phyloP scores from a whole-genome alignment of 2,329 filamentous ascomycete genomes.

The Stenocarpella maydis region DNA sequence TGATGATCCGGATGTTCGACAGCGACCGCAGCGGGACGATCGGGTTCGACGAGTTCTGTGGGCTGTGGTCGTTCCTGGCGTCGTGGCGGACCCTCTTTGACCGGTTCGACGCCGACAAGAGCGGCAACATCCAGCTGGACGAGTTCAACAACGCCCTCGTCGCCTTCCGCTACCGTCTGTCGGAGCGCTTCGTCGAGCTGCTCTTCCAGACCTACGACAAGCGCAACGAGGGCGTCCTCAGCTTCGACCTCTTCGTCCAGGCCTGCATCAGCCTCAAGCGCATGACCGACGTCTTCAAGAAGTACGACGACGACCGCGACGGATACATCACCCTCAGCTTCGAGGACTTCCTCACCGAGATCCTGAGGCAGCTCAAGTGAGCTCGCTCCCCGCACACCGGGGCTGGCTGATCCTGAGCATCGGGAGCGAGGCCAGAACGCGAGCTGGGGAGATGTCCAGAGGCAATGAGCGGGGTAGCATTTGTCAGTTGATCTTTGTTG shows the following conservation, averaged over 20 bases:
- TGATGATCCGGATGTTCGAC: conserved; percentile 99
- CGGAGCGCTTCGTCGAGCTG: conserved; percentile 81
- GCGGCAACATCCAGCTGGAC: conserved; percentile 82
- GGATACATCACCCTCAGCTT: conserved; percentile 88
- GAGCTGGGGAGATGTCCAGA: too few species aligned
- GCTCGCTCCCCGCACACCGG: not conserved
- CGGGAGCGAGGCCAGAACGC: too few species aligned
- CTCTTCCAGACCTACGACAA: conserved; percentile 92
- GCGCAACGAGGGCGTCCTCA: conserved; percentile 74
- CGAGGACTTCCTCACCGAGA: conserved; percentile 80
- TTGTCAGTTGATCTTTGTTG: not conserved
- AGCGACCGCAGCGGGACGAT: conserved; percentile 88
- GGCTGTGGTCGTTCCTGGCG: conserved; percentile 93
- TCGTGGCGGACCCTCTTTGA: conserved; percentile 96
- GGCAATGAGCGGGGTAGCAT: not conserved
- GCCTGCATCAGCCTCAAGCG: conserved; percentile 95
- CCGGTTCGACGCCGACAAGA: conserved; percentile 88
- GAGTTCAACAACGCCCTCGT: conserved; percentile 93
- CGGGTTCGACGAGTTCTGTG: conserved; percentile 95
- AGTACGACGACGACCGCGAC: conserved; percentile 96
- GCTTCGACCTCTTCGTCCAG: conserved; percentile 97
- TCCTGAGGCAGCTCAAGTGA: conserved; percentile 67
- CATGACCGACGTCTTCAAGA: conserved; percentile 99
- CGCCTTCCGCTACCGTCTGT: conserved; percentile 92
- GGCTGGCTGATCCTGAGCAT: not conserved